phyloP scores from a whole-genome alignment of 2,329 filamentous ascomycete genomes.

The Dactylella cylindrospora region DNA sequence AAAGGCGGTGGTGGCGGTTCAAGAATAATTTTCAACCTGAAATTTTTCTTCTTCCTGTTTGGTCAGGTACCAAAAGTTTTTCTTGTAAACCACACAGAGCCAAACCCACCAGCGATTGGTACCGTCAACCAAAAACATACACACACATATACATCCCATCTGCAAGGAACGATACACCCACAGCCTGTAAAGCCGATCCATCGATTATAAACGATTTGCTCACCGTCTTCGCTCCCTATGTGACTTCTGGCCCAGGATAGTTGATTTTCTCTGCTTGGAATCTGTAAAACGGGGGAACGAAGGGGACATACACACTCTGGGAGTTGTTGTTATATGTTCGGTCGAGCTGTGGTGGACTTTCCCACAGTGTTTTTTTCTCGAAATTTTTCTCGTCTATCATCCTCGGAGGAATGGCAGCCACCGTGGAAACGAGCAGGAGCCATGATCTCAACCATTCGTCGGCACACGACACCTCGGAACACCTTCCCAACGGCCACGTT shows the following conservation, averaged over 20 bases:
- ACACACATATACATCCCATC: no score
- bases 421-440: conserved; percentile 39
- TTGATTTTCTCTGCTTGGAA: no score
- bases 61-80: conserved; percentile 32
- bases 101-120: conserved; percentile 14
- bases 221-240: neutral
- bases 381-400: conserved; percentile 19
- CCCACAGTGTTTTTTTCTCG: conserved; percentile 10
- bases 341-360: no score
- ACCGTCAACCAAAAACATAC: conserved; percentile 4
- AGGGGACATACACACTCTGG: no score
- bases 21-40: no score
- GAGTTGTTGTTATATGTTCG: no score
- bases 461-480: conserved; percentile 41
- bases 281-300: conserved; percentile 8
- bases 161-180: conserved; percentile 22
- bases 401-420: conserved; percentile 42
- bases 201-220: neutral
- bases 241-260: neutral
- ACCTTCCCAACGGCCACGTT: conserved; percentile 34
- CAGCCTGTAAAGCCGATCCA: conserved; percentile 2
- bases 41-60: no score
- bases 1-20: no score
- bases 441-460: conserved; percentile 33
- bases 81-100: conserved; percentile 24